Percentiles rank a stretch among this genome's conserved stretches.
Evolutionary conservation across 148 eudicot species (phyloP).

Genomic region (Rhododendron mucronatum): DNA sequence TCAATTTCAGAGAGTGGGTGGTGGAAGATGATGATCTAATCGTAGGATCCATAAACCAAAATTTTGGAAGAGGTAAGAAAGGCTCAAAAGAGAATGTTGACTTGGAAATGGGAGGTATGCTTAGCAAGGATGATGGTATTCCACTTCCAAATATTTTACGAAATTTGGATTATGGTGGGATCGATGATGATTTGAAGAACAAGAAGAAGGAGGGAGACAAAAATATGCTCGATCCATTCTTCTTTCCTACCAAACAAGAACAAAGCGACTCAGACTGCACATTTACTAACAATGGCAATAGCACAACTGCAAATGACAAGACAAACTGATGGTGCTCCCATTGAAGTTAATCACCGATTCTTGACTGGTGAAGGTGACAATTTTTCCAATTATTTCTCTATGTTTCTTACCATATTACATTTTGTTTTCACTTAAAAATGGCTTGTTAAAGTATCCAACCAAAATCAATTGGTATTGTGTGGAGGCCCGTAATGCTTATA

Average conservation of each 20-base stretch:
- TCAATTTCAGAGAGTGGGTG: constrained; percentile 46
- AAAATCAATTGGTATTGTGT: not conserved
- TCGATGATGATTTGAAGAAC: constrained; percentile 28
- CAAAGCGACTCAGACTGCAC: not conserved
- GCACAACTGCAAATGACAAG: constrained; percentile 9
- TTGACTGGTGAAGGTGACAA: constrained; percentile 20
- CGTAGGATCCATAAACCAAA: not conserved
- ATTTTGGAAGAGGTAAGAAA: not conserved
- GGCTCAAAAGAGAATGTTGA: constrained; percentile 14
- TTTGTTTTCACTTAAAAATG: not conserved
- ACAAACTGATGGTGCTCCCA: constrained; percentile 8
- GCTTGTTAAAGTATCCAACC: not conserved
- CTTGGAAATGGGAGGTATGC: constrained; percentile 25
- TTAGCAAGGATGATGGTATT: constrained; percentile 21
- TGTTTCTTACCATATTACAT: not conserved
- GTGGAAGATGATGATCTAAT: constrained; percentile 40
- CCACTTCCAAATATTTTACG: constrained; percentile 28
- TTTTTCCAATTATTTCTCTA: not conserved
- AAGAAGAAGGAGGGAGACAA: constrained; percentile 13
- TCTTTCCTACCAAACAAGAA: constrained; percentile 11
- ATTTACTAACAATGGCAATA: constrained; percentile 5
- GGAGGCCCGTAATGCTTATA: not conserved
- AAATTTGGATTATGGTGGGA: constrained; percentile 28
- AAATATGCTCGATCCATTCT: constrained; percentile 16
- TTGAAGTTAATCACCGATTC: constrained; percentile 6